Evolutionary conservation across 768 basidiomycete species (phyloP), one percentile per base, ranked within the genome.

Genomic region (Lactarius hatsudake): DNA sequence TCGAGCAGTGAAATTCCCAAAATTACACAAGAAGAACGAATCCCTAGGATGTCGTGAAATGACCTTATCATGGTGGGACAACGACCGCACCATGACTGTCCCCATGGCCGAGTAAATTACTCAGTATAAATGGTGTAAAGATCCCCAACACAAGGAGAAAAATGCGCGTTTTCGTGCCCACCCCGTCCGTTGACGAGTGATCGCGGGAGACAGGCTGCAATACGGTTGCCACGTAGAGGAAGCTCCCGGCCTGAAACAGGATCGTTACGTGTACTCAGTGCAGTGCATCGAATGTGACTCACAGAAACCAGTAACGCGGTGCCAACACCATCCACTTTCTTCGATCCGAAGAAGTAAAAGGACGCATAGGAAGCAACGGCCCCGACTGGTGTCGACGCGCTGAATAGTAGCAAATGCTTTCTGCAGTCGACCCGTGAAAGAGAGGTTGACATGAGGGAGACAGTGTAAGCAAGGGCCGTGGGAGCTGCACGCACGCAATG

Each of bases 171-270:
- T 51, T 70, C 2, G 57, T 59, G 18, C 71, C 43, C 6, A 70
- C 54, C 10, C 40, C 69, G 26, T 70, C 71, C 18, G 60, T 23
- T 13, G 64, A 56, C 9, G 57, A 51, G 40, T 42, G 54, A n/a
- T 70, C 38, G 51, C 64, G 80, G 38, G 89, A 87, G 38, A 89
- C 83, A 2, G 90, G 86, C 73, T 93, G 92, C n/a, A 94, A 80
- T 48, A 93, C 89, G 1, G 94, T 94, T 1, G 95, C 94, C 10
- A 98, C 96, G 74, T 96, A 97, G 45, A 98, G 81, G 78, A 97
- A 97, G 3, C 93, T 94, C 10, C 95, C 95, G 55, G 93, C 95
- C 93, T 95, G 63, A 53, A 40, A 63, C 40, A 38, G 26, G 36
- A 7, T 66, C 26, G 64, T 54, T 54, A 60, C 30, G 65, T 36